Evolutionary conservation across 768 basidiomycete species (phyloP), one percentile per base, ranked within the genome.

Genomic region (Infundibulicybe gibba): DNA sequence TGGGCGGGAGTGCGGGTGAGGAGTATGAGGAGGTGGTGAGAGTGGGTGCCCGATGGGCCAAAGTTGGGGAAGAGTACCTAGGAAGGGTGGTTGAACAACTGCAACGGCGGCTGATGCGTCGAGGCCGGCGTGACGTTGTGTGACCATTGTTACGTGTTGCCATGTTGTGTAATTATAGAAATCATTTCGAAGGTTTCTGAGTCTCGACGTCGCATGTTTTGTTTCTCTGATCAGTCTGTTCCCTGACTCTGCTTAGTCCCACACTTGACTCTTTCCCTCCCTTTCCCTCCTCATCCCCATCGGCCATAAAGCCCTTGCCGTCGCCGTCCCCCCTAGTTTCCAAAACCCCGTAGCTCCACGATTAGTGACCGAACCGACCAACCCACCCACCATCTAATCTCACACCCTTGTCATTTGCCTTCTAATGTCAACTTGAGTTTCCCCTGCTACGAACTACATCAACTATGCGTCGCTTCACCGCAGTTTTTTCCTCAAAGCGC

Each of bases 401-500:
- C 14, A 25, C 34, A 49, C 32, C 41, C 39, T 30, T 38, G 19
- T 48, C 49, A 37, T 35, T 54, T 55, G 52, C 47, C 32, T 15
- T 41, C 52, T 39, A 51, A 37, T 43, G 32, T 38, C 44, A 47
- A 33, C 30, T 8, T 25, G 25, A 47, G 38, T 49, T 43, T 43
- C 50, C 49, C 43, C 48, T 34, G 21, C 37, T 35, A 34, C 32
- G 38, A 33, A 19, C 37, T 39, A 25, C 25, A 25, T 25, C 25
- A 38, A 42, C 53, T 51, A 87, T 87, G 84, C 82, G 82, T 58
- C 79, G 84, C 54, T 66, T 88, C 60, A 75, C 75, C 47, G 77
- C 81, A 43, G 76, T 81, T 56, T 79, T 87, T 54, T 57, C 62
- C 58, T 60, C 67, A 57, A 71, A 66, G 59, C 67, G 64, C 53